Conservation (phyloP, 169 alveolate genomes). For the Cryptosporidium xiaoi region DNA sequence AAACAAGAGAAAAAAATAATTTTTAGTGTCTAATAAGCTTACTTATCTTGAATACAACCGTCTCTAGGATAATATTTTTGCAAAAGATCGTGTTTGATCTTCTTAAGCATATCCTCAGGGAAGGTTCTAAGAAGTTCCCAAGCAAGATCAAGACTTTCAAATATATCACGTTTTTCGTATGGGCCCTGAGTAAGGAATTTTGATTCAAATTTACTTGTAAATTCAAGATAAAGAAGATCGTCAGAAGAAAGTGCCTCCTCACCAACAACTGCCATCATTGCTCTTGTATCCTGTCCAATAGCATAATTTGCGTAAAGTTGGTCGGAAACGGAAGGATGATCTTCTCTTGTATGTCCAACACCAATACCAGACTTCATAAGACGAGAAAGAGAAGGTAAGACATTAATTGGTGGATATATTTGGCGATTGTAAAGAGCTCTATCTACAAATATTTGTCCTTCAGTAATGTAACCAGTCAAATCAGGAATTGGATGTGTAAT, state of each 20-base stretch:
- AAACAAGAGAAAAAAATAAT: too few species aligned
- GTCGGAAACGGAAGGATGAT: conserved; percentile 99
- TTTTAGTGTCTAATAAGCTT: too few species aligned
- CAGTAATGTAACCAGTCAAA: conserved; percentile 98
- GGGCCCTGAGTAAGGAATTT: conserved; percentile 96
- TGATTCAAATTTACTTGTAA: conserved; percentile 97
- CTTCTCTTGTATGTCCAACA: conserved; percentile 98
- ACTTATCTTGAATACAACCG: conserved; percentile 40
- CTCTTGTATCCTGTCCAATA: conserved; percentile 99
- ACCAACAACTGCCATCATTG: conserved; percentile 99
- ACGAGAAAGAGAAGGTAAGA: conserved; percentile 97
- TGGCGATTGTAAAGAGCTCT: conserved; percentile 96
- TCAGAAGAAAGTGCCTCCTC: conserved; percentile 99
- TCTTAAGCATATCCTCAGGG: conserved; percentile 99
- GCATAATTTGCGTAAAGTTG: conserved; percentile 99
- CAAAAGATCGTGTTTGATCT: conserved; percentile 84
- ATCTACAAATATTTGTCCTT: conserved; percentile 99
- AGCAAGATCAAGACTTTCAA: conserved; percentile 97
- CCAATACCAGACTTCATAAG: conserved; percentile 99
- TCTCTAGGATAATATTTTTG: conserved; percentile 78
- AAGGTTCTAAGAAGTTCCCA: conserved; percentile 98
- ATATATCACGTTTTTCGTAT: conserved; percentile 96
- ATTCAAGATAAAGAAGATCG: conserved; percentile 96
- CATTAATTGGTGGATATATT: conserved; percentile 94
- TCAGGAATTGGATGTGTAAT: conserved; percentile 99